phyloP scores from a whole-genome alignment of 768 basidiomycete genomes.

The Kwoniella sp. region DNA sequence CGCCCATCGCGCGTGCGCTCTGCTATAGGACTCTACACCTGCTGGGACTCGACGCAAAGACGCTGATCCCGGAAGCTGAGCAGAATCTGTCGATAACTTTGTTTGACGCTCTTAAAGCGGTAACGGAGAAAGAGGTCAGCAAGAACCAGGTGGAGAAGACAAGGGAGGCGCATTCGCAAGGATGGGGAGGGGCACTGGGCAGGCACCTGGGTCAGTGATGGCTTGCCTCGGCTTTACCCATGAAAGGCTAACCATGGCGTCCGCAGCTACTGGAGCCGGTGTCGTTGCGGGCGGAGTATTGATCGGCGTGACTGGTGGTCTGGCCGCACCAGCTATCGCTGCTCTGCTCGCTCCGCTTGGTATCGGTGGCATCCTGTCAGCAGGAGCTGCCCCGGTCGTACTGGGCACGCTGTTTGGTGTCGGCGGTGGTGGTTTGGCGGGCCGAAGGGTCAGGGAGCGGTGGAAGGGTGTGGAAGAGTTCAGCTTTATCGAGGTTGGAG shows the following conservation, averaged over 20 bases:
- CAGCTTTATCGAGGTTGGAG: conserved; percentile 51
- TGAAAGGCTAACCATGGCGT: neutral
- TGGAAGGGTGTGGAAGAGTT: conserved; percentile 53
- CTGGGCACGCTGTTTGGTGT: conserved; percentile 52
- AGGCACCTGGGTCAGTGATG: conserved; percentile 26
- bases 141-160: conserved; percentile 40
- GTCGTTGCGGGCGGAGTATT: conserved; percentile 51
- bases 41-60: conserved; percentile 24
- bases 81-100: conserved; percentile 34
- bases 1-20: conserved; percentile 34
- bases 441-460: conserved; percentile 48
- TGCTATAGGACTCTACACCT: conserved; percentile 31
- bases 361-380: conserved; percentile 47
- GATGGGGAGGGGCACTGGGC: conserved; percentile 52
- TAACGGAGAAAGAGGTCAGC: conserved; percentile 26
- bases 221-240: neutral
- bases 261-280: conserved; percentile 51
- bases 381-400: conserved; percentile 49
- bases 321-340: conserved; percentile 53
- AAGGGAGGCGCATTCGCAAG: conserved; percentile 46
- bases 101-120: conserved; percentile 39
- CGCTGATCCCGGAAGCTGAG: conserved; percentile 35
- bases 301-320: conserved; percentile 52
- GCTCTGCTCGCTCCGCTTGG: conserved; percentile 49
- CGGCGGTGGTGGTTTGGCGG: conserved; percentile 52